These are phyloP conservation scores for Ceriops tagal DNA, from an alignment of 345 rosid genomes.

Conservation along the genomic window DNA sequence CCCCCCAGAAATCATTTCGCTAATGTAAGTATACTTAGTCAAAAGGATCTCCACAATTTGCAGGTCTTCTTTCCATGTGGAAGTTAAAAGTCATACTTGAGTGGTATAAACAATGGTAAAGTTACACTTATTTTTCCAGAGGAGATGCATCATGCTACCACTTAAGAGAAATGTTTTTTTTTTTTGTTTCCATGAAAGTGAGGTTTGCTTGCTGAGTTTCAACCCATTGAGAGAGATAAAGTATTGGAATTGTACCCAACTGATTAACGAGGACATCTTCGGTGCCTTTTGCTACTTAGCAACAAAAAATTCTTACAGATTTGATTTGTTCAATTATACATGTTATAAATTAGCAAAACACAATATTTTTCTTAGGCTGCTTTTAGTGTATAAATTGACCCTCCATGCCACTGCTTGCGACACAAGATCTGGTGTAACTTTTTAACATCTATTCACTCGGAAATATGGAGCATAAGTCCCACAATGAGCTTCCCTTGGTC, in stretches of 20 bases:
- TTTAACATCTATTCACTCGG: neutral
- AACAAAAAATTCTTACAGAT: neutral
- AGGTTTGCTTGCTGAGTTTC: slow-evolving; percentile 11
- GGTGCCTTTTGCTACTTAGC: slow-evolving; percentile 36
- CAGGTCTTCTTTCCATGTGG: slow-evolving; percentile 22
- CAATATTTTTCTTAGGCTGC: neutral
- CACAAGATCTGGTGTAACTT: neutral
- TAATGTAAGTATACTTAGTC: neutral
- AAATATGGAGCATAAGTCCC: slow-evolving; percentile 29
- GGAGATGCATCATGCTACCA: slow-evolving; percentile 29
- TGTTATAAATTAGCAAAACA: too few relatives aligned
- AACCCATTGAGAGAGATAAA: slow-evolving; percentile 10
- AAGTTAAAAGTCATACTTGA: slow-evolving; percentile 32
- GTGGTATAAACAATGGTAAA: slow-evolving; percentile 17
- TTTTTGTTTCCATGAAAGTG: slow-evolving; percentile 19
- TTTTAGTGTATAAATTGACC: slow-evolving; percentile 35
- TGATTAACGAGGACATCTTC: slow-evolving; percentile 27
- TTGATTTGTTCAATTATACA: too few relatives aligned
- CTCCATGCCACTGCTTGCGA: slow-evolving; percentile 5
- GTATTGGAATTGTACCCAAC: slow-evolving; percentile 48
- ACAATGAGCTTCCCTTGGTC: slow-evolving; percentile 15
- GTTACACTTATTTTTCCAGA: slow-evolving; percentile 15
- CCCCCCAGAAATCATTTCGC: slow-evolving; percentile 12
- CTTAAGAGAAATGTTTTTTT: slow-evolving; percentile 4
- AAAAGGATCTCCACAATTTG: slow-evolving; percentile 4